Conservation (phyloP, 768 basidiomycete genomes). For the Suillus fuscotomentosus region DNA sequence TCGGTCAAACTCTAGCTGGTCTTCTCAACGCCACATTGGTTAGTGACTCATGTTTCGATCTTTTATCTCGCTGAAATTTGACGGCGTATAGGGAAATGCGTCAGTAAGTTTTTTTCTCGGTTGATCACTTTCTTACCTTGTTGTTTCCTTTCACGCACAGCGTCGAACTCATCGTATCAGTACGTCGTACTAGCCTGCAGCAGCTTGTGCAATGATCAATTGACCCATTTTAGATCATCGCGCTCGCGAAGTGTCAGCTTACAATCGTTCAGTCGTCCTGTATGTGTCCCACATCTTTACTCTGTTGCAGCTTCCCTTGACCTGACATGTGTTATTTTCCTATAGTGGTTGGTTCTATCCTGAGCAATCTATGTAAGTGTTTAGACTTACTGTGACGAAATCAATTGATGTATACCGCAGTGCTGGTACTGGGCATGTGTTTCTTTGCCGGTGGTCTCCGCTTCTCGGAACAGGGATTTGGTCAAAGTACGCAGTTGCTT, state of each 20-base stretch:
- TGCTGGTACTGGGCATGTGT: slow-evolving; percentile 85
- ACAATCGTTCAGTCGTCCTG: slow-evolving; percentile 78
- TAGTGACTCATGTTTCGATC: slow-evolving; percentile 17
- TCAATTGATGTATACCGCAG: slow-evolving; percentile 33
- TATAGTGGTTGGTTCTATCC: slow-evolving; percentile 77
- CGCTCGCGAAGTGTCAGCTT: slow-evolving; percentile 77
- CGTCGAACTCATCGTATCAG: slow-evolving; percentile 69
- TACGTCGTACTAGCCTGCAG: slow-evolving; percentile 32
- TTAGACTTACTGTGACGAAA: not conserved
- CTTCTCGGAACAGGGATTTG: slow-evolving; percentile 79
- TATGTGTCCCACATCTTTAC: slow-evolving; percentile 22
- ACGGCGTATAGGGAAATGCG: slow-evolving; percentile 28
- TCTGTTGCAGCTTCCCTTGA: not conserved
- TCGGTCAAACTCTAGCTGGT: slow-evolving; percentile 82
- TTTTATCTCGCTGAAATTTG: not conserved
- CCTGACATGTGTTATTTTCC: not conserved
- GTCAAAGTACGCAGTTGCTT: slow-evolving; percentile 48
- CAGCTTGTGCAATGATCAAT: not conserved
- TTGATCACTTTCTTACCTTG: not conserved
- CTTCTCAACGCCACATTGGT: slow-evolving; percentile 85
- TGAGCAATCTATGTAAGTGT: slow-evolving; percentile 66
- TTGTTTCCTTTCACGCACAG: slow-evolving; percentile 20
- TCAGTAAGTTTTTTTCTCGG: slow-evolving; percentile 10
- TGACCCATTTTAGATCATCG: slow-evolving; percentile 60
- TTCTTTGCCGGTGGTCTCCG: slow-evolving; percentile 80